Evolutionary conservation across 192 early-diverging fungal genomes (phyloP).

Genomic region (Coemansia sp.): DNA sequence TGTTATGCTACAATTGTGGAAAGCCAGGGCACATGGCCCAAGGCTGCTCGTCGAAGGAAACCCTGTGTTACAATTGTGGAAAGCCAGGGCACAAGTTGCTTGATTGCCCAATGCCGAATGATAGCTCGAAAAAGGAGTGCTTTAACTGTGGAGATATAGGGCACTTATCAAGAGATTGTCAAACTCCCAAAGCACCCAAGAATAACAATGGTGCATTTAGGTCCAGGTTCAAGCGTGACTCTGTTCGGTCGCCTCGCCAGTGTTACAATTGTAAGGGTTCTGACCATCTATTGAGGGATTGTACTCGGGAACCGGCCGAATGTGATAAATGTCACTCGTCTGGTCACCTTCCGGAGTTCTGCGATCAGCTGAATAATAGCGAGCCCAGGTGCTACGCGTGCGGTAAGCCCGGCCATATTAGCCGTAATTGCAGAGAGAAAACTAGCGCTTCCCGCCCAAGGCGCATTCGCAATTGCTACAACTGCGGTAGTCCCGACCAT

Average conservation of each 20-base stretch:
- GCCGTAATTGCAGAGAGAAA: conserved; percentile 31
- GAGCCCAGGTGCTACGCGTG: conserved; percentile 7
- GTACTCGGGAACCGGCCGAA: conserved; percentile 43
- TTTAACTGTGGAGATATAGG: conserved; percentile 55
- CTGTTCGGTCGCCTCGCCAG: background rate
- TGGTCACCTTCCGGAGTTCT: conserved; percentile 51
- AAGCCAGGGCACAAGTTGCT: conserved; percentile 48
- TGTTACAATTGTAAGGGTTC: conserved; percentile 54
- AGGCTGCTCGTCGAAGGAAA: conserved; percentile 15
- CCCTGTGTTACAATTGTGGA: conserved; percentile 55
- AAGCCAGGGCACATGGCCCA: conserved; percentile 33
- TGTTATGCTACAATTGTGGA: conserved; percentile 51
- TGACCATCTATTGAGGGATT: conserved; percentile 48
- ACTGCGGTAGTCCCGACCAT: conserved; percentile 51
- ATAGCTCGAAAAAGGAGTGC: conserved; percentile 40
- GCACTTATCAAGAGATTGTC: conserved; percentile 52
- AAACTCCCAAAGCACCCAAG: conserved; percentile 4
- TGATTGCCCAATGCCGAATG: conserved; percentile 47
- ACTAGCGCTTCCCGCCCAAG: background rate
- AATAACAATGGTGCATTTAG: conserved; percentile 2
- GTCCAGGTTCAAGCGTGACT: background rate
- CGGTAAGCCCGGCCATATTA: conserved; percentile 38
- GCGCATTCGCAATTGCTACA: conserved; percentile 32
- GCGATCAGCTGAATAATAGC: conserved; percentile 16
- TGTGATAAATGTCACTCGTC: conserved; percentile 53